A percentile compares a stretch with the other conserved stretches of the same genome.
Evolutionary conservation across 148 eudicot species (phyloP).

Genomic region (Chenopodium suecicum): DNA sequence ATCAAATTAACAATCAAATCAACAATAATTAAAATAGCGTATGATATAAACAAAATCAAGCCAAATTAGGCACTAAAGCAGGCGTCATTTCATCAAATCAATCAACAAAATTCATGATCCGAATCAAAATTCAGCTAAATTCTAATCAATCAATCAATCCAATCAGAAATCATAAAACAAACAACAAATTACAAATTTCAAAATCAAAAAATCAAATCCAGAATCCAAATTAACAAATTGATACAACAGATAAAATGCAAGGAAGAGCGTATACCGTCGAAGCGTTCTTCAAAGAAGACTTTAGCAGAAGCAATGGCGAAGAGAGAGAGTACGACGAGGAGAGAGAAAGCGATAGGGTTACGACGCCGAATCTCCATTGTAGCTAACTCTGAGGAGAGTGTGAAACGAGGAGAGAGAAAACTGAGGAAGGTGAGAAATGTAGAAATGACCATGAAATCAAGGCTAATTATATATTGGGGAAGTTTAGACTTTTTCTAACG

Average conservation of each 20-base stretch:
- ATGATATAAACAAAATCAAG: background rate
- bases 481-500: background rate
- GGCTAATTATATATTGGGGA: slow-evolving; percentile 4
- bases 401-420: slow-evolving; percentile 2
- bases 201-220: background rate
- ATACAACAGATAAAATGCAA: background rate
- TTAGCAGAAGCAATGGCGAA: slow-evolving; percentile 54
- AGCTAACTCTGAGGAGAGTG: slow-evolving; percentile 24
- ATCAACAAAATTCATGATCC: background rate
- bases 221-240: background rate
- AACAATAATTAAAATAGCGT: background rate
- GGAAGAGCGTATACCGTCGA: slow-evolving; percentile 44
- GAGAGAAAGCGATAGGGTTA: slow-evolving; percentile 58
- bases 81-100: background rate
- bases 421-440: slow-evolving; percentile 13
- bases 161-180: background rate
- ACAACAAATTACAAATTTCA: background rate
- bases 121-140: background rate
- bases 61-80: background rate
- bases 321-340: slow-evolving; percentile 55
- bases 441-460: slow-evolving; percentile 11
- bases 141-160: background rate
- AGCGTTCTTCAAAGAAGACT: slow-evolving; percentile 86
- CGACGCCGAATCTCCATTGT: slow-evolving; percentile 56
- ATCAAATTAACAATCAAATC: background rate